Evolutionary conservation across 345 rosid species (phyloP).

Genomic region (Hevea brasiliensis): DNA sequence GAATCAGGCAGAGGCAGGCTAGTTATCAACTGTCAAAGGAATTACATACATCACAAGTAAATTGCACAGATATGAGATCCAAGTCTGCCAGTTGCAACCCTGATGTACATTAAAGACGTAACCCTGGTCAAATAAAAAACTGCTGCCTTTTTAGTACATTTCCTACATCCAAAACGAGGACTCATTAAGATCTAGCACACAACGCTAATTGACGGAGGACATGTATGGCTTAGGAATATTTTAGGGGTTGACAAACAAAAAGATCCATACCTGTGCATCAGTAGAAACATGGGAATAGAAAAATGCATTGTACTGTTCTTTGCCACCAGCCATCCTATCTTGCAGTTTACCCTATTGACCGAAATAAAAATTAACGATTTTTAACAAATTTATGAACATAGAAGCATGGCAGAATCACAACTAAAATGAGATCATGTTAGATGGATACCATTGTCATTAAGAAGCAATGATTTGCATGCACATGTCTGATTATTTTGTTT

Average conservation of each 20-base stretch:
- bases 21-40: constrained; percentile 62
- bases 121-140: constrained; percentile 93
- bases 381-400: background rate
- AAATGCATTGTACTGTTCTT: constrained; percentile 96
- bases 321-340: constrained; percentile 98
- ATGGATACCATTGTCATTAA: too few relatives aligned
- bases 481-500: too few relatives aligned
- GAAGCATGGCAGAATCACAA: background rate
- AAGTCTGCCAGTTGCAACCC: background rate
- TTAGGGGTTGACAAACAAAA: background rate
- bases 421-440: background rate
- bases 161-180: constrained; percentile 45
- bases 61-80: background rate
- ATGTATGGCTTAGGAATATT: background rate
- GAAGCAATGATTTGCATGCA: too few relatives aligned
- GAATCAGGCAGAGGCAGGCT: constrained; percentile 83
- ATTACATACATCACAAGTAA: constrained; percentile 7
- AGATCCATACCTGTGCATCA: constrained; percentile 71
- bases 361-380: background rate
- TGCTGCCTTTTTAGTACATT: constrained; percentile 95
- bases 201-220: background rate
- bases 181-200: background rate
- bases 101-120: constrained; percentile 76
- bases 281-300: constrained; percentile 96
- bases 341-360: constrained; percentile 74